Base-by-base conservation (phyloP, 176 grass and related monocot genomes). In the Carex parvula region DNA sequence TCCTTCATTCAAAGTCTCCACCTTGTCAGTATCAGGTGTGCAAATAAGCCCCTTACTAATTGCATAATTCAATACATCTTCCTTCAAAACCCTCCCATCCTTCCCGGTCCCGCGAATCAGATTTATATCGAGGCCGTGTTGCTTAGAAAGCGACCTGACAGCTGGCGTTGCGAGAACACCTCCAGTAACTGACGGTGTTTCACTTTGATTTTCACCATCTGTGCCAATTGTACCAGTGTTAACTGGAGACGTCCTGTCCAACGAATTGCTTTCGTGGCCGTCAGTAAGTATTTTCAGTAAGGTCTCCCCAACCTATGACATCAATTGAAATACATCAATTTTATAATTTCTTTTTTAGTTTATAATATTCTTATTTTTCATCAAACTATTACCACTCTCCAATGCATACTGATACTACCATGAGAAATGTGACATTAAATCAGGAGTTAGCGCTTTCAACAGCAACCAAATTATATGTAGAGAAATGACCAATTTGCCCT, bases 281-380 rank as follows among this genome's bases (percentile, higher is more conserved):
- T 61, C 86, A 67, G 89, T 90, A 84, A 89, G 59, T 84, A 98
- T 95, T 84, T 93, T 93, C 42, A 98, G 64, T 86, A 98, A 91
- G 80, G 91, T 94, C 91, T 98, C 95, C 68, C 95, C 95, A 67
- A 98, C 95, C 95, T 98, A 90, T 60, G 80, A 8, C 82, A 68
- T 68, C 54, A 50, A 90, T 50, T 52, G n/a, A 12, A 53, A 75
- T 26, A 74, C 16, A 52, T 52, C 9, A 44, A 8, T 52, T 48
- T 50, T 39, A 39, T 39, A 39, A 39, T 39, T 39, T 37, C 6
- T 4, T 68, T 37, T 37, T 33, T 1, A 30, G 4, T 14, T 65
- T 32, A 14, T 6, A 67, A 39, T 68, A 68, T 68, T 64, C 5
- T 64, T 13, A 29, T 11, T 64, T 29, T 26, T 64, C 5, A 60